Percentiles rank a stretch among this genome's conserved stretches.
These are phyloP conservation scores for Colletotrichum euphorbiae DNA, from an alignment of 2,329 filamentous ascomycete genomes.

Conservation along the genomic window DNA sequence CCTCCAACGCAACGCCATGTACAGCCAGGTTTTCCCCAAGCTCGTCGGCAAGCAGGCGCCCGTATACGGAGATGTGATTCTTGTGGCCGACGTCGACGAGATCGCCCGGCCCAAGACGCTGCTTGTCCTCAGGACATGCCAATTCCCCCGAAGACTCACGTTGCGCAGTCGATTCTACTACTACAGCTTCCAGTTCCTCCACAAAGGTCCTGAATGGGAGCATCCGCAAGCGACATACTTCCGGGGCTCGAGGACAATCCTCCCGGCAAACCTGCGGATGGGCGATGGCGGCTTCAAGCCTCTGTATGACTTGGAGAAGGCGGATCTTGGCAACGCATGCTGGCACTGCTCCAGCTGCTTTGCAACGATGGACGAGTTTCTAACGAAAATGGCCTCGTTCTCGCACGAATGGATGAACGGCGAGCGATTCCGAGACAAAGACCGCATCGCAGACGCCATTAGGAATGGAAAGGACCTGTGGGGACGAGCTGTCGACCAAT, in stretches of 20 bases:
- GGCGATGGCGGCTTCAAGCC: slow-evolving; percentile 39
- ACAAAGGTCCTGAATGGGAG: slow-evolving; percentile 59
- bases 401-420: slow-evolving; percentile 62
- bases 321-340: slow-evolving; percentile 57
- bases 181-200: slow-evolving; percentile 67
- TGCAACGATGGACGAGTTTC: slow-evolving; percentile 64
- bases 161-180: slow-evolving; percentile 66
- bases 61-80: slow-evolving; percentile 63
- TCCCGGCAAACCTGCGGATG: slow-evolving; percentile 65
- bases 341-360: slow-evolving; percentile 76
- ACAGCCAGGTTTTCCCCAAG: slow-evolving; percentile 65
- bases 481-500: slow-evolving; percentile 61
- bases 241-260: slow-evolving; percentile 56
- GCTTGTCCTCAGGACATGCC: slow-evolving; percentile 61
- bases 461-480: slow-evolving; percentile 66
- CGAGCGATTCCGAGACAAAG: slow-evolving; percentile 58
- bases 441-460: slow-evolving; percentile 63
- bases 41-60: slow-evolving; percentile 57
- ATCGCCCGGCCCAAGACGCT: slow-evolving; percentile 65
- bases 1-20: slow-evolving; percentile 67
- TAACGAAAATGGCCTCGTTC: slow-evolving; percentile 64
- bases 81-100: slow-evolving; percentile 72
- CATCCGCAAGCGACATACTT: slow-evolving; percentile 72
- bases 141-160: slow-evolving; percentile 65
- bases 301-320: slow-evolving; percentile 42